phyloP scores from a whole-genome alignment of 352 stramenopile genomes.

The Pythium chondricola region DNA sequence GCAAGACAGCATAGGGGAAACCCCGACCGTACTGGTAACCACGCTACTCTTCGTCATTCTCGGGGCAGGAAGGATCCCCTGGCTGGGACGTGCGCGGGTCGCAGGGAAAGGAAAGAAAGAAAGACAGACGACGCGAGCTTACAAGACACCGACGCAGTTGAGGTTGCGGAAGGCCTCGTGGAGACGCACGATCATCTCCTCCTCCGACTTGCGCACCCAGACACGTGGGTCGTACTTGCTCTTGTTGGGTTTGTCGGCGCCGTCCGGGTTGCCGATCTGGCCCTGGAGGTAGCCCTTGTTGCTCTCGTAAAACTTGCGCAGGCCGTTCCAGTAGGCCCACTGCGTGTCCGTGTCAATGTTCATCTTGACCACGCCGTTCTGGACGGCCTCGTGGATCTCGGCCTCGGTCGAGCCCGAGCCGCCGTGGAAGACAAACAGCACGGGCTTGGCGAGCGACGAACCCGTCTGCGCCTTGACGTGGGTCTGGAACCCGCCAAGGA shows the following conservation, averaged over 20 bases:
- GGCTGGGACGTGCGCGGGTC: no score
- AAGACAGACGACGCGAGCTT: no score
- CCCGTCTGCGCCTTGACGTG: conserved; percentile 65
- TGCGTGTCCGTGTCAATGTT: conserved; percentile 99
- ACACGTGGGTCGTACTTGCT: conserved; percentile 99
- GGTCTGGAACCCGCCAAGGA: conserved; percentile 95
- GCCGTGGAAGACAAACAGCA: conserved; percentile 99
- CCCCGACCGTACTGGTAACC: no score
- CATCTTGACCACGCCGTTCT: conserved; percentile 98
- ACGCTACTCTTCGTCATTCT: no score
- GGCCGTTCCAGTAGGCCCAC: conserved; percentile 98
- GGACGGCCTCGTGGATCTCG: conserved; percentile 96
- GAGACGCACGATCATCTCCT: conserved; percentile 91
- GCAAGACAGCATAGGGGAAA: no score
- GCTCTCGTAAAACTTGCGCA: conserved; percentile 95
- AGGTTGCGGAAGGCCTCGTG: conserved; percentile 91
- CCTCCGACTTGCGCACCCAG: conserved; percentile 96
- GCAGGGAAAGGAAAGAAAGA: no score
- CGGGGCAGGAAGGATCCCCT: no score
- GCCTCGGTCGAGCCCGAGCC: conserved; percentile 94
- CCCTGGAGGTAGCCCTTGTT: conserved; percentile 97
- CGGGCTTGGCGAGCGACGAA: conserved; percentile 89
- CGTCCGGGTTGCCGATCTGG: conserved; percentile 98
- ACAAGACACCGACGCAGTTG: conserved; percentile 65
- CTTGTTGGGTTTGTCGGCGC: conserved; percentile 98